Evolutionary conservation across 345 rosid species (phyloP).

Genomic region (Luvunga scandens): DNA sequence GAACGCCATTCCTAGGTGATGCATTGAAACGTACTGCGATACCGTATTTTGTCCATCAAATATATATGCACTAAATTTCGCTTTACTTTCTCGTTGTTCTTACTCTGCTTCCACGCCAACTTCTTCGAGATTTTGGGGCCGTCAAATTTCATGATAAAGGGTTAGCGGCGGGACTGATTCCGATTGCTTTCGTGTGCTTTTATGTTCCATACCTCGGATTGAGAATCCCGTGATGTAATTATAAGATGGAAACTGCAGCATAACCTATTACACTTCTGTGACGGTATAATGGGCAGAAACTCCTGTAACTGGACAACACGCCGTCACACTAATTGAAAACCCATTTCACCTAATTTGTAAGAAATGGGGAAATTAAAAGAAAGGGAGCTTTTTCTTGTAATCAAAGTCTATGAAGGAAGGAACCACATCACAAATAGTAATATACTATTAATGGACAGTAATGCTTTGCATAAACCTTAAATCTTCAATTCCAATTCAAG

Average conservation of each 20-base stretch:
- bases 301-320: background rate
- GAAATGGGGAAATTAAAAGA: background rate
- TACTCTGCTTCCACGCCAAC: background rate
- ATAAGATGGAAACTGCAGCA: background rate
- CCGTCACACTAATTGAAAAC: constrained; percentile 6
- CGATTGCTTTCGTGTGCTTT: no score
- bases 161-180: background rate
- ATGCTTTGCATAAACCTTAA: constrained; percentile 11
- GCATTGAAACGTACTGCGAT: background rate
- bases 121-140: background rate
- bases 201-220: background rate
- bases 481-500: constrained; percentile 54
- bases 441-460: constrained; percentile 2
- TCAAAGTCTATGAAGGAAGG: constrained; percentile 23
- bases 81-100: background rate
- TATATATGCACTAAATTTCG: background rate
- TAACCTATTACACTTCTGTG: background rate
- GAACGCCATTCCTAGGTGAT: background rate
- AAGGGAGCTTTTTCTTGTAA: constrained; percentile 23
- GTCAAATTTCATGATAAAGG: background rate
- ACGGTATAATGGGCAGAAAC: background rate
- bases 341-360: constrained; percentile 24
- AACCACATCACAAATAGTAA: background rate
- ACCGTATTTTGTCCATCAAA: background rate
- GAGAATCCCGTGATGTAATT: background rate